Conservation (phyloP, 495 filamentous ascomycete species). For the Chlorociboria aeruginascens region DNA sequence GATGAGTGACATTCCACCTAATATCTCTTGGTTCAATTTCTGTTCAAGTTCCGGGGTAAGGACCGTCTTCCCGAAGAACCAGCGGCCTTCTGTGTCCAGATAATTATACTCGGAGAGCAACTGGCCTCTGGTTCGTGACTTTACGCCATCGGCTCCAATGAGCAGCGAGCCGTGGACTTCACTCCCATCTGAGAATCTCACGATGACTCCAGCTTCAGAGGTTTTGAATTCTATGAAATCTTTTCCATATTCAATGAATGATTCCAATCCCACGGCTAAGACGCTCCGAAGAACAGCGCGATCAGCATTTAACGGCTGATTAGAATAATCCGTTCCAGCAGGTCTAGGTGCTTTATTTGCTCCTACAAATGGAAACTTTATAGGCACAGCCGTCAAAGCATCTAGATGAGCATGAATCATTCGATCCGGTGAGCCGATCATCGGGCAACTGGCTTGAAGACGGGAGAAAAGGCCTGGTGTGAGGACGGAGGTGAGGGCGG, state of each 20-base stretch:
- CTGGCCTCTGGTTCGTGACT: conserved; percentile 11
- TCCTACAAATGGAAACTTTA: no score
- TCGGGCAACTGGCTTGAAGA: background rate
- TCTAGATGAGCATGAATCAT: background rate
- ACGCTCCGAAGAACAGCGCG: conserved; percentile 3
- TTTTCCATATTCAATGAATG: conserved; percentile 25
- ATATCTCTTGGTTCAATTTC: conserved; percentile 7
- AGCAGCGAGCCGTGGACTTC: background rate
- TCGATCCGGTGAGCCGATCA: background rate
- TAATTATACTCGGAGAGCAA: conserved; percentile 17
- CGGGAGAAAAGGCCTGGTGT: conserved; percentile 11
- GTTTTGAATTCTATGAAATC: conserved; percentile 18
- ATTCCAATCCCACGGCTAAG: conserved; percentile 12
- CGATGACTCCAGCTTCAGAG: background rate
- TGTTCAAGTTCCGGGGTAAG: conserved; percentile 18
- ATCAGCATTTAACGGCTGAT: background rate
- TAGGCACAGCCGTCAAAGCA: background rate
- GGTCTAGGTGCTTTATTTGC: no score
- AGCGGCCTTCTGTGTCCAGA: conserved; percentile 17
- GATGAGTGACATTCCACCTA: conserved; percentile 20
- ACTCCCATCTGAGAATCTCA: conserved; percentile 3
- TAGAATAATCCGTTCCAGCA: no score
- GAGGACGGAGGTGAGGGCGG: conserved; percentile 18
- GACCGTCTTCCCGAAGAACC: conserved; percentile 21
- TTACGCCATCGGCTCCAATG: conserved; percentile 10